Evolutionary conservation across 208 protist genomes (phyloP), one percentile per base, ranked within the genome.

Genomic region (Acanthamoeba triangularis): DNA sequence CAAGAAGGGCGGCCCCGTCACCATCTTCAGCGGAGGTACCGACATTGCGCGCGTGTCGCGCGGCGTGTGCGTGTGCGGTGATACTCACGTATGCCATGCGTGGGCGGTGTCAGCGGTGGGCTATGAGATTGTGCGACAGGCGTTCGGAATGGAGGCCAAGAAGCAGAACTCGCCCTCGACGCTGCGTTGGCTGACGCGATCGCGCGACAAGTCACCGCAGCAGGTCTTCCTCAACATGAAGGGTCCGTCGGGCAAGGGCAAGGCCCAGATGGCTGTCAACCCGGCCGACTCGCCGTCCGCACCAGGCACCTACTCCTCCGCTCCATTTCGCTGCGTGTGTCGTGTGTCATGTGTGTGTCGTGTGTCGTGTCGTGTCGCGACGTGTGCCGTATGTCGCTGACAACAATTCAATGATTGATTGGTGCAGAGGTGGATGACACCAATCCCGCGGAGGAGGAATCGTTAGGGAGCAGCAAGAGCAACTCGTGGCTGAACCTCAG

Each of bases 221-320:
- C 49, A 63, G 35, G 54, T 91, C 16, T 91, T 91, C 59, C 59
- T 91, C 56, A 91, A 91, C 84, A 91, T 91, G 84, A 91, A 69
- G 59, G 84, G 84, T 4, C 84, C 84, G 10, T 49, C 56, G 4
- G 84, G 84, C 33, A 91, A 91, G 59, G 84, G 84, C 49, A 91
- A 69, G 56, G 84, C 84, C 33, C 84, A 91, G 25, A 91, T 91
- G 84, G 84, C 84, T 23, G 84, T 91, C 47, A 49, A 85, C 30
- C 76, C 76, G 20, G 44, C 47, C 47, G 76, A 85, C 44, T 44
- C 69, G 23, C 20, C 41, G n/a, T 6, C 72, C 18, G 33, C 28
- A 1, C 28, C 28, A 76, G 67, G 67, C 78, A 87, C 30, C 33
- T 8, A 30, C n/a, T 59, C 28, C 33, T 20, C 13, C 28, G 13